These are phyloP conservation scores for Staphylotrichum tortipilum DNA, from an alignment of 495 filamentous ascomycete species.

Conservation along the genomic window DNA sequence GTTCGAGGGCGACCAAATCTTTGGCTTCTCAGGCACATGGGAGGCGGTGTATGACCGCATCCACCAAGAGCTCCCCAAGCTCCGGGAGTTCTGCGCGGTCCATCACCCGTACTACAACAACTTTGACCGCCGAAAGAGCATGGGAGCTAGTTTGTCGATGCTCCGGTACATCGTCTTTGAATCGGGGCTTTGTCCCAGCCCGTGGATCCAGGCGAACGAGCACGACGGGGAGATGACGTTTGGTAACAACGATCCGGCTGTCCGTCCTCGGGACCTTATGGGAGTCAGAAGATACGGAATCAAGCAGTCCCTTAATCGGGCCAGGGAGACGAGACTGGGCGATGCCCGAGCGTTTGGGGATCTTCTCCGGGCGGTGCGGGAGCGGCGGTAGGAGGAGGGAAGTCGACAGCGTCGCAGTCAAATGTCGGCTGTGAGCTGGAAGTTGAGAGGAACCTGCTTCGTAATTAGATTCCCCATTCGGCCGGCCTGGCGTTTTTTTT, in stretches of 20 bases:
- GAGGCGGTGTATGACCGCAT: conserved; percentile 1
- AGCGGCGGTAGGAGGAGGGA: background rate
- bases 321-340: background rate
- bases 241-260: background rate
- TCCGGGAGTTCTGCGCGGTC: background rate
- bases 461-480: too few species aligned
- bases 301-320: background rate
- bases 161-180: background rate
- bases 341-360: background rate
- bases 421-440: too few species aligned
- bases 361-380: background rate
- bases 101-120: background rate
- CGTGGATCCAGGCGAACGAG: background rate
- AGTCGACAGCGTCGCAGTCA: too few species aligned
- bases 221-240: background rate
- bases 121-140: background rate
- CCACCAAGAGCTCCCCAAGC: background rate
- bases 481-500: too few species aligned
- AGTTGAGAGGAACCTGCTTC: too few species aligned
- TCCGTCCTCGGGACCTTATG: background rate
- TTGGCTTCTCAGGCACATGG: background rate
- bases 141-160: background rate
- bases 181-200: background rate
- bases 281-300: background rate
- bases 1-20: background rate